Base-by-base conservation (phyloP, 148 eudicot genomes). In the Linanthus parryae region DNA sequence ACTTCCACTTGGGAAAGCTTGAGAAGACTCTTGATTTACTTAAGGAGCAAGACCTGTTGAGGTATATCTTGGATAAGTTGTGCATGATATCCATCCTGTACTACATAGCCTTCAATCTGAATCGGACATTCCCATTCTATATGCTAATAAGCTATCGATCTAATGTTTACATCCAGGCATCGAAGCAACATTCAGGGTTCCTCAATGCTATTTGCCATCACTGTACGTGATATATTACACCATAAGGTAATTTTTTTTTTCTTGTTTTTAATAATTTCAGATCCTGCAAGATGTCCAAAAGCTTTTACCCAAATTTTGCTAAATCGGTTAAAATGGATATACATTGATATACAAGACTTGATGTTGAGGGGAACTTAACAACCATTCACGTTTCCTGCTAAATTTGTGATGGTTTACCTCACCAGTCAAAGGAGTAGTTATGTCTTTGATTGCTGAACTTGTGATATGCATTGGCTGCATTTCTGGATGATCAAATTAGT, bases 1-100 rank as follows among this genome's bases (percentile, higher is more conserved):
- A 86, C 69, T 91, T 72, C 59, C 86, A 81, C 64, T 54, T 78
- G 42, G 98, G 98, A 57, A 83, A 57, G 76, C 85, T 91, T 54
- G 94, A 91, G 69, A 56, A 55, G 69, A 92, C 94, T 74, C 76
- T 81, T 73, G 84, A 84, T 31, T 40, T 76, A 52, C 61, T 81
- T 49, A 80, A 78, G 57, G 70, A 80, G 72, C 81, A 55, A 57
- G 79, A 76, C 70, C 68, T 67, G 44, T 69, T 73, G 62, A 51
- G 41, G 25, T 60, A 61, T 60, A 20, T 42, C 40, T 44, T 19
- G 22, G 64, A 68, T 46, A 63, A 39, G 81, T 79, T 66, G 71
- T 31, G 37, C 41, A 59, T 54, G 23, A 23, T 43, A 38, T 27
- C 24, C n/a, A n/a, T n/a, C n/a, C n/a, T n/a, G n/a, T n/a, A n/a